Conservation (phyloP, 2,329 filamentous ascomycete genomes). For the Fusarium citri region DNA sequence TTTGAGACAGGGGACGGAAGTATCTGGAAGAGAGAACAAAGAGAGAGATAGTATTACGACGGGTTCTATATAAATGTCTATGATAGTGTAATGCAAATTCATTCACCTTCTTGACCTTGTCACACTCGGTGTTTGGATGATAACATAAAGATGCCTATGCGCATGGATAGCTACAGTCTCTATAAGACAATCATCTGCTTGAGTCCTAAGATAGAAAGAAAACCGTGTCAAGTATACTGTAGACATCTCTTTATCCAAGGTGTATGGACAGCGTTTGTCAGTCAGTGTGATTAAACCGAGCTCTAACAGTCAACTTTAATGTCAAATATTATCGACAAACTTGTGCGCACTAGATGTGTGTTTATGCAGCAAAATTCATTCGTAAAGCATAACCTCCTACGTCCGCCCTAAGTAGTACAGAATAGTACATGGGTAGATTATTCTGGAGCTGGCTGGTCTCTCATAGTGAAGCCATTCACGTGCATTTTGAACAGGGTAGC, state of each 20-base stretch:
- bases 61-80: background rate
- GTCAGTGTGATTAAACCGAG: background rate
- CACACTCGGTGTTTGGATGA: background rate
- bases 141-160: background rate
- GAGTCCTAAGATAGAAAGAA: background rate
- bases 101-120: no score
- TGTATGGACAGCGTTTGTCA: background rate
- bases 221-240: background rate
- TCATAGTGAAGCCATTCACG: conserved; percentile 21
- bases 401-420: background rate
- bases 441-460: no score
- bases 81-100: background rate
- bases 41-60: background rate
- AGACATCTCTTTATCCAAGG: background rate
- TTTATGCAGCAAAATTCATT: background rate
- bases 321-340: background rate
- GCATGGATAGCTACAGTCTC: background rate
- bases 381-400: background rate
- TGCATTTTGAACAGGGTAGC: conserved; percentile 1
- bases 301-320: background rate
- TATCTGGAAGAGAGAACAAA: background rate
- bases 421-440: background rate
- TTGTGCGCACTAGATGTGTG: background rate
- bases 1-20: background rate
- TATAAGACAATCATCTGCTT: background rate